Evolutionary conservation across 441 rosid genomes (phyloP).

Genomic region (Gossypium davidsonii): DNA sequence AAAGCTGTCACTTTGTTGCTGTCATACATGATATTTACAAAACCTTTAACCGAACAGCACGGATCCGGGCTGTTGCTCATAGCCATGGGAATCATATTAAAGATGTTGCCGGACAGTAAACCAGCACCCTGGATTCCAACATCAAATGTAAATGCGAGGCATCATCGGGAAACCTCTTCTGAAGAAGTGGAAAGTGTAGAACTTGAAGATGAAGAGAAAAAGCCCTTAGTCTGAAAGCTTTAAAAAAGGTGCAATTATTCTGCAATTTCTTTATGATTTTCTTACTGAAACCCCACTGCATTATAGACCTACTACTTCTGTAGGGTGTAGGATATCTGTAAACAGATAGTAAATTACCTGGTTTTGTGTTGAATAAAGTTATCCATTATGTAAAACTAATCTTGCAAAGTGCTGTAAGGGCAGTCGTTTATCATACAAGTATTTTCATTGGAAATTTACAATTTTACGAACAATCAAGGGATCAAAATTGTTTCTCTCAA

Average conservation of each 20-base stretch:
- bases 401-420: too few relatives aligned
- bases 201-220: slow-evolving; percentile 40
- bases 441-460: neutral
- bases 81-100: slow-evolving; percentile 65
- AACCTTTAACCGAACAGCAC: slow-evolving; percentile 77
- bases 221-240: neutral
- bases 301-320: neutral
- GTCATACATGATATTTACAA: slow-evolving; percentile 79
- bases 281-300: neutral
- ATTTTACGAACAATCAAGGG: slow-evolving; percentile 1
- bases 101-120: slow-evolving; percentile 53
- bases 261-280: neutral
- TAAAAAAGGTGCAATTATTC: neutral
- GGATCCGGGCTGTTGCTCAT: slow-evolving; percentile 66
- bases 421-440: neutral
- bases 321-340: neutral
- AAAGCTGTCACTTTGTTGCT: slow-evolving; percentile 75
- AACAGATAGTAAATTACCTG: neutral
- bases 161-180: slow-evolving; percentile 17
- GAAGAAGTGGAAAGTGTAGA: slow-evolving; percentile 21
- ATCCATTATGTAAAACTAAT: neutral
- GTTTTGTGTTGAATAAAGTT: neutral
- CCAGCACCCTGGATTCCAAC: slow-evolving; percentile 14
- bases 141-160: slow-evolving; percentile 16
- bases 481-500: neutral